A percentile compares a stretch with the other conserved stretches of the same genome.
phyloP scores from a whole-genome alignment of 306 rosid species.

The Erythrophleum fordii region DNA sequence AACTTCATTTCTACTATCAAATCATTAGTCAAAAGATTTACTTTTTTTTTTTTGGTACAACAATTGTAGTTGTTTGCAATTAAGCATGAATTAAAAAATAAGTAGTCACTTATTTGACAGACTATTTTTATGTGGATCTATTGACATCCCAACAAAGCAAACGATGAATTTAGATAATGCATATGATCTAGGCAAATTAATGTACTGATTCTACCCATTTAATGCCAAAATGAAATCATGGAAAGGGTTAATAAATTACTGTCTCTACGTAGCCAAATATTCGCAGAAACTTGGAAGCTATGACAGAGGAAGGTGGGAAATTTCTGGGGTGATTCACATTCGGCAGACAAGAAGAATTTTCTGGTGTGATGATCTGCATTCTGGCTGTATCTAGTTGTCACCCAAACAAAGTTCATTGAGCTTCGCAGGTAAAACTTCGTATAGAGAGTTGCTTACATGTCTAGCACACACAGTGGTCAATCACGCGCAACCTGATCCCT shows the following conservation, averaged over 20 bases:
- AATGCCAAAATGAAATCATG: not conserved
- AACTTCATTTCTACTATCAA: too few relatives aligned
- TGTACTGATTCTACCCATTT: not conserved
- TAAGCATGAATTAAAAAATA: too few relatives aligned
- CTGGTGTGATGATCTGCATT: slow-evolving; percentile 49
- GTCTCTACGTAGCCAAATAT: slow-evolving; percentile 6
- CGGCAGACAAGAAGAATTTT: slow-evolving; percentile 47
- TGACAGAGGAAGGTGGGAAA: slow-evolving; percentile 21
- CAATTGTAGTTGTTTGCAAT: too few relatives aligned
- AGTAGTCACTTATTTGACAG: too few relatives aligned
- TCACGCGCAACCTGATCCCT: too few relatives aligned
- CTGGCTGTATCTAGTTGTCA: slow-evolving; percentile 61
- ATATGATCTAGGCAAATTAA: not conserved
- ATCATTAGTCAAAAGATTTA: too few relatives aligned
- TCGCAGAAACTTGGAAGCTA: slow-evolving; percentile 21
- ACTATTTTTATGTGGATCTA: too few relatives aligned
- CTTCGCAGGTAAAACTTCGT: not conserved
- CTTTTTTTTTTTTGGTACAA: too few relatives aligned
- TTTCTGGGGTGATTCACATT: slow-evolving; percentile 36
- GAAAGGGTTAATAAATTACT: slow-evolving; percentile 9
- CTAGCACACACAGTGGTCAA: not conserved
- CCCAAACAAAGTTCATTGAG: not conserved
- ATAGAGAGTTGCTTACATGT: slow-evolving; percentile 38
- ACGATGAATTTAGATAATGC: not conserved
- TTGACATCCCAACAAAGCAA: not conserved